Evolutionary conservation across 75 land plant species (phyloP), one percentile per base, ranked within the genome.

Genomic region (Isoetes taiwanensis): DNA sequence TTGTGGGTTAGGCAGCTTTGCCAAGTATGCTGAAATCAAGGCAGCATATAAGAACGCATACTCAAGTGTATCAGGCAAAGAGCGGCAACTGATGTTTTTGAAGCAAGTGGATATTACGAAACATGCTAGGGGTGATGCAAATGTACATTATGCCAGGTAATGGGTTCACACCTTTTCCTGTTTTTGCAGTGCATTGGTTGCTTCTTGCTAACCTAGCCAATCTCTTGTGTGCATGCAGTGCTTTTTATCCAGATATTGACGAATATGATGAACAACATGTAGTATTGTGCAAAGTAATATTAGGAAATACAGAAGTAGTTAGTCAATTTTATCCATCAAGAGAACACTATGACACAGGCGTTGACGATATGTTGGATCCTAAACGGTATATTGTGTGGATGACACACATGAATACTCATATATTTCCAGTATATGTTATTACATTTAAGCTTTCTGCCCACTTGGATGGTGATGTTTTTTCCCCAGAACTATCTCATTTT

Each of bases 391-490:
- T 83, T 25, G 56, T 86, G 0, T 87, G 94, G 94, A 65, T 42
- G n/a, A 57, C 76, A 0, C 57, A 76, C 34, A 79, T 82, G 79
- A 87, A 87, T 57, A 80, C 84, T 9, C 81, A 72, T 43, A 71
- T 87, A 25, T 43, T 87, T 54, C 94, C 86, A 0, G 66, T 73
- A 28, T 87, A 56, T 40, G 69, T 83, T 11, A 27, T 82, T 2
- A 80, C 72, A 59, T 62, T 87, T 66, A 77, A 68, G 41, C 37
- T 65, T 20, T 30, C 73, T 23, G 52, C 70, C 41, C 29, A 23
- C 48, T 54, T 41, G 57, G 62, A 69, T 25, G 76, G 62, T 57
- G 35, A 64, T 58, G 16, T n/a, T 28, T n/a, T 0, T 28, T 65
- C n/a, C n/a, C n/a, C n/a, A n/a, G n/a, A n/a, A n/a, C n/a, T n/a